Evolutionary conservation across 2,329 filamentous ascomycete genomes (phyloP).

Genomic region (Zymoseptoria tritici): DNA sequence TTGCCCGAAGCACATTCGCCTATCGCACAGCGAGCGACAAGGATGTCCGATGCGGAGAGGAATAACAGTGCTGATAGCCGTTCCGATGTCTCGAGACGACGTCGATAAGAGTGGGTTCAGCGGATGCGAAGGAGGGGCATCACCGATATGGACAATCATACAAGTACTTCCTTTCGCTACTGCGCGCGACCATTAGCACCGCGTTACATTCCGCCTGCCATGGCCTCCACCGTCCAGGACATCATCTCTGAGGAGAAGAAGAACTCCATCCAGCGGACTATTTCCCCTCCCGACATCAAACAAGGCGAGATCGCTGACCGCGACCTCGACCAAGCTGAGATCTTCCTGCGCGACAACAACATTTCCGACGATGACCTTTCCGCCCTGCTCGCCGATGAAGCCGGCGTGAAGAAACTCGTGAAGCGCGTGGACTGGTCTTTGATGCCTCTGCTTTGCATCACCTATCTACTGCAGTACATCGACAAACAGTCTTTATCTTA

Average conservation of each 20-base stretch:
- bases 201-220: not conserved
- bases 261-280: constrained; percentile 1
- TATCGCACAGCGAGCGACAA: not conserved
- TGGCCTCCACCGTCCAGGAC: not conserved
- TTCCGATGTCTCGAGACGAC: not conserved
- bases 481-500: constrained; percentile 47
- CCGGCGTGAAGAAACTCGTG: constrained; percentile 28
- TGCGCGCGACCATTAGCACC: not conserved
- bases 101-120: not conserved
- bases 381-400: constrained; percentile 39
- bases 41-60: not conserved
- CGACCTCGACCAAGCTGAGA: constrained; percentile 42
- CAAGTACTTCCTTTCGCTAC: not conserved
- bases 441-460: constrained; percentile 43
- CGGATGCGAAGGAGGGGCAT: not conserved
- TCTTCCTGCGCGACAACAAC: constrained; percentile 45
- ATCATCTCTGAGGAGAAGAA: not conserved
- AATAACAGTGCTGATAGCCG: not conserved
- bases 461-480: constrained; percentile 22
- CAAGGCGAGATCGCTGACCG: constrained; percentile 22
- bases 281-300: constrained; percentile 17
- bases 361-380: constrained; percentile 38
- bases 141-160: not conserved
- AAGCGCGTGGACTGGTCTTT: constrained; percentile 45
- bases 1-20: not conserved